Percentiles rank a stretch among this genome's conserved stretches.
Evolutionary conservation across 2,329 filamentous ascomycete species (phyloP).

Genomic region (Phoma sp.): DNA sequence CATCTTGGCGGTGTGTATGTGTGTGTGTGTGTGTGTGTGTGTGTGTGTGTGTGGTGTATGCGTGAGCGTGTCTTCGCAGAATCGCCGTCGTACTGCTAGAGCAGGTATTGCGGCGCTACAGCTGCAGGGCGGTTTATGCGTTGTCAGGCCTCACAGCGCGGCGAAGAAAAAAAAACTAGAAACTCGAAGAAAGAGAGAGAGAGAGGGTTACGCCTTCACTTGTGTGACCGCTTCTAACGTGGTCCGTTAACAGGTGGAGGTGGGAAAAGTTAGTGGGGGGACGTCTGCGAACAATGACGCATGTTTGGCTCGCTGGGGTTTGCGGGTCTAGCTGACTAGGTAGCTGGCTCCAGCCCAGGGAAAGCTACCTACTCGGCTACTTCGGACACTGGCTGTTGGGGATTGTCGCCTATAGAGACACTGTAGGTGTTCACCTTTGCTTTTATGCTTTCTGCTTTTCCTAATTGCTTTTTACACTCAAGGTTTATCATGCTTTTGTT

Average conservation of each 20-base stretch:
- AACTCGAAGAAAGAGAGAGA: neutral
- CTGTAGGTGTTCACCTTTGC: neutral
- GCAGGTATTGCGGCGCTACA: constrained; percentile 15
- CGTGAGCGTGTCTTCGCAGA: constrained; percentile 18
- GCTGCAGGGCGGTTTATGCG: constrained; percentile 14
- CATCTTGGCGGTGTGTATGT: no score
- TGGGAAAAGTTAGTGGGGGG: constrained; percentile 14
- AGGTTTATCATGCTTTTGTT: neutral
- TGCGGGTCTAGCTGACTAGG: constrained; percentile 16
- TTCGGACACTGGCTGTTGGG: neutral
- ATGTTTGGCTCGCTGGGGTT: neutral
- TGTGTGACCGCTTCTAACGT: neutral
- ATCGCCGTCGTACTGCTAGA: constrained; percentile 9
- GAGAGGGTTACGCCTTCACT: neutral
- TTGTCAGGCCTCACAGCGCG: constrained; percentile 1
- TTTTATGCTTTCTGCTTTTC: neutral
- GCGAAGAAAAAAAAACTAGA: constrained; percentile 2
- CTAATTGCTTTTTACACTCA: neutral
- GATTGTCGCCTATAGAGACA: neutral
- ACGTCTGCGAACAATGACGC: constrained; percentile 23
- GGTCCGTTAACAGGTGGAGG: neutral
- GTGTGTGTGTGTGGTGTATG: neutral
- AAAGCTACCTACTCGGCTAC: constrained; percentile 17
- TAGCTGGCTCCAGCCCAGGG: neutral
- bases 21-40: constrained; percentile 9